phyloP scores from a whole-genome alignment of 108 stramenopile genomes.

The Nitzschia sp. region DNA sequence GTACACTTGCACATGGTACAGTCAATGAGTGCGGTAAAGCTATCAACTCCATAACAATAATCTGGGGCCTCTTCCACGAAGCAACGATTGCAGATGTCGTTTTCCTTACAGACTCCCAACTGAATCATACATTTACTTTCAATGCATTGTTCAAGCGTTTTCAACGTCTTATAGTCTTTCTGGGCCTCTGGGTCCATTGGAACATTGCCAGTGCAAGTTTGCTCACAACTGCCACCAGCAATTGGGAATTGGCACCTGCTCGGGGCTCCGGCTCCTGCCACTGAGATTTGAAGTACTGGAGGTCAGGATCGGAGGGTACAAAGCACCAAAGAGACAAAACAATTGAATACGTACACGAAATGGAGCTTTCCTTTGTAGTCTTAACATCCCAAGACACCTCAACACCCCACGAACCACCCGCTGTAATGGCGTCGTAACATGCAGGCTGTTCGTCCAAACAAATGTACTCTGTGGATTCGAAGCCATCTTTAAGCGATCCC shows the following conservation, averaged over 20 bases:
- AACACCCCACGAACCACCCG: conserved; percentile 85
- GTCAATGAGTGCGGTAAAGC: conserved; percentile 65
- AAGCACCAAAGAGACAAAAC: not conserved
- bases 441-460: conserved; percentile 64
- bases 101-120: conserved; percentile 59
- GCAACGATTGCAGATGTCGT: conserved; percentile 60
- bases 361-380: conserved; percentile 53
- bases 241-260: conserved; percentile 56
- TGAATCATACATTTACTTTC: conserved; percentile 79
- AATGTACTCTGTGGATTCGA: conserved; percentile 63
- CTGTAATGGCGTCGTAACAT: conserved; percentile 72
- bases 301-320: not conserved
- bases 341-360: conserved; percentile 31
- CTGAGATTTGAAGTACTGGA: too few relatives aligned
- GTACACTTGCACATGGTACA: conserved; percentile 83
- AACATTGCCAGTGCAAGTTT: conserved; percentile 57
- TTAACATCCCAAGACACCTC: conserved; percentile 88
- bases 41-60: conserved; percentile 41
- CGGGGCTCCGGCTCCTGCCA: conserved; percentile 78
- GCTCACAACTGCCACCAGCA: conserved; percentile 52
- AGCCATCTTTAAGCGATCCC: conserved; percentile 68
- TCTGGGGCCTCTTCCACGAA: conserved; percentile 33
- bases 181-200: conserved; percentile 47
- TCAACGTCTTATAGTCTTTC: conserved; percentile 76
- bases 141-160: conserved; percentile 73